phyloP scores from a whole-genome alignment of 2,329 filamentous ascomycete genomes.

The Calonectria honghensis region DNA sequence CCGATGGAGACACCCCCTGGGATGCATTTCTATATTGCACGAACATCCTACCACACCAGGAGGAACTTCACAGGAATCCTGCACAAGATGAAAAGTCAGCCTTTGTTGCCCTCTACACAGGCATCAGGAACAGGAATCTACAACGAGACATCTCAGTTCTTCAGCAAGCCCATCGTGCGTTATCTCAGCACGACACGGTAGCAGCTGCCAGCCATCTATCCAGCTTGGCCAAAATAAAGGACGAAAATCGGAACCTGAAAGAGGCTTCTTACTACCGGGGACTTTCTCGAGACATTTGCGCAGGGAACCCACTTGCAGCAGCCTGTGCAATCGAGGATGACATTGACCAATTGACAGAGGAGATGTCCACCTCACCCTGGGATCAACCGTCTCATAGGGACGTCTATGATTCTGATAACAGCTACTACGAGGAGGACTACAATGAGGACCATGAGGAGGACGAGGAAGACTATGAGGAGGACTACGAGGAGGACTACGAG shows the following conservation, averaged over 20 bases:
- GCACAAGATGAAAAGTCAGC: not conserved
- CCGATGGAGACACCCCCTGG: not conserved
- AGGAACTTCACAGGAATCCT: not conserved
- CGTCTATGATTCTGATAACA: not conserved
- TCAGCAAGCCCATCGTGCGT: not conserved
- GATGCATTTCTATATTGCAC: not conserved
- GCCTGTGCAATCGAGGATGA: not conserved
- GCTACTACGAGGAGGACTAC: not conserved
- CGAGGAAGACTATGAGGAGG: not conserved
- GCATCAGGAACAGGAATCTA: not conserved
- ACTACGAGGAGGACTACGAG: not conserved
- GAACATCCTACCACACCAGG: not conserved
- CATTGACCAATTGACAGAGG: not conserved
- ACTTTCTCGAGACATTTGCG: not conserved
- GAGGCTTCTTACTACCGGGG: slow-evolving; percentile 10
- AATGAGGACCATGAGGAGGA: not conserved
- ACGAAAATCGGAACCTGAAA: too few species aligned
- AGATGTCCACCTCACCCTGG: not conserved
- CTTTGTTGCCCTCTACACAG: not conserved
- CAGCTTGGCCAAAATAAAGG: not conserved
- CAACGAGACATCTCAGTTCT: not conserved
- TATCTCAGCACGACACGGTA: not conserved
- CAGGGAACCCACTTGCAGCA: not conserved
- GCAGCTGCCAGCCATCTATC: not conserved
- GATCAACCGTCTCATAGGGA: not conserved